Conservation (phyloP, 129 eudicot genomes). For the Escallonia herrerae region DNA sequence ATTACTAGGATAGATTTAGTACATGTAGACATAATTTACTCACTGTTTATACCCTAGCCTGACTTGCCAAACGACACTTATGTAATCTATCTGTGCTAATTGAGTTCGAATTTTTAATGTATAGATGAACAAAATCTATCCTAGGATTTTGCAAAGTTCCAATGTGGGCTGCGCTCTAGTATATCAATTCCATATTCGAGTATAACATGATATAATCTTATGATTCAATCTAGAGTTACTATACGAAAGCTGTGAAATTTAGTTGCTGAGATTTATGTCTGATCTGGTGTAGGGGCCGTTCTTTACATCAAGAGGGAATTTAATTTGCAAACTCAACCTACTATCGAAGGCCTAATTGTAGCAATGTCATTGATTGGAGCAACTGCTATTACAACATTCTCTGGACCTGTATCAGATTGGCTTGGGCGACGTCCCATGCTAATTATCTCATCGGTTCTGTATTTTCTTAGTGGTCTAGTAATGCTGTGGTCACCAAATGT, state of each 20-base stretch:
- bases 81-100: neutral
- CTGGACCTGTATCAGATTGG: constrained; percentile 75
- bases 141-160: too few relatives aligned
- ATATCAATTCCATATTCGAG: neutral
- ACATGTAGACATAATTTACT: neutral
- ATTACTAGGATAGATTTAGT: too few relatives aligned
- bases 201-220: neutral
- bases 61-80: too few relatives aligned
- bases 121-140: neutral
- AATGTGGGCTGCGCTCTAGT: neutral
- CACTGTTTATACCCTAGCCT: neutral
- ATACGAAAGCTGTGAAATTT: neutral
- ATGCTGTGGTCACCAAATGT: constrained; percentile 97
- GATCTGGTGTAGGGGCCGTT: constrained; percentile 46
- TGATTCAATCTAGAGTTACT: too few relatives aligned
- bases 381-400: constrained; percentile 77
- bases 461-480: constrained; percentile 68
- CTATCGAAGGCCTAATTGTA: constrained; percentile 69
- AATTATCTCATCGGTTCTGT: constrained; percentile 64
- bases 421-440: constrained; percentile 94
- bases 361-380: constrained; percentile 95
- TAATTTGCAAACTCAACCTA: constrained; percentile 50
- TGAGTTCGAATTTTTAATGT: neutral
- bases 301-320: constrained; percentile 70
- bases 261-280: neutral